Evolutionary conservation across 768 basidiomycete species (phyloP).

Genomic region (Xerocomellus chrysenteron): DNA sequence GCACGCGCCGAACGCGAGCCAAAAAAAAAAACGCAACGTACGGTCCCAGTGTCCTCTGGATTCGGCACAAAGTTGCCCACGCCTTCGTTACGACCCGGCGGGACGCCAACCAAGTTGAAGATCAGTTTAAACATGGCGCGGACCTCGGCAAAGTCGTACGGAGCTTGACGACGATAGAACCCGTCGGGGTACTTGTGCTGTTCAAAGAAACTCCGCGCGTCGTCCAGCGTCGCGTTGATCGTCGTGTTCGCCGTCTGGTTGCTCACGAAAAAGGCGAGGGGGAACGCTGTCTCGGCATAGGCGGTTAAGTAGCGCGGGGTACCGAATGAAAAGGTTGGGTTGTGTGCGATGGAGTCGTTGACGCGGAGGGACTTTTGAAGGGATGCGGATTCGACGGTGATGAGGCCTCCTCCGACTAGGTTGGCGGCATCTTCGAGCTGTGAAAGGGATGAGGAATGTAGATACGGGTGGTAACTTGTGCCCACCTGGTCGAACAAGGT

Average conservation of each 20-base stretch:
- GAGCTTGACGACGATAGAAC: slow-evolving; percentile 17
- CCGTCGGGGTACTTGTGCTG: slow-evolving; percentile 15
- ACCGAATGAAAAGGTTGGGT: slow-evolving; percentile 23
- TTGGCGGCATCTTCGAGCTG: slow-evolving; percentile 20
- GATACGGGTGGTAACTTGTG: background rate
- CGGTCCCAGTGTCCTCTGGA: slow-evolving; percentile 9
- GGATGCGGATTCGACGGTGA: slow-evolving; percentile 21
- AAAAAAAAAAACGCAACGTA: background rate
- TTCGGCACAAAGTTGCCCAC: slow-evolving; percentile 15
- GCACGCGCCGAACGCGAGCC: background rate
- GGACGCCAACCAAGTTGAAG: background rate
- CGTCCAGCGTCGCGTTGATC: slow-evolving; percentile 8
- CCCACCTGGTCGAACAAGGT: slow-evolving; percentile 22
- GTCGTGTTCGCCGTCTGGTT: slow-evolving; percentile 22
- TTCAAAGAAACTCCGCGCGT: slow-evolving; percentile 22
- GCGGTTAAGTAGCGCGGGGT: slow-evolving; percentile 21
- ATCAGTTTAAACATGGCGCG: background rate
- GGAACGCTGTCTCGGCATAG: slow-evolving; percentile 22
- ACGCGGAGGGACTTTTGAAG: slow-evolving; percentile 23
- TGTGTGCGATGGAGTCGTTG: slow-evolving; percentile 27
- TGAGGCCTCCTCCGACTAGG: slow-evolving; percentile 15
- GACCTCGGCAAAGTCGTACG: slow-evolving; percentile 10
- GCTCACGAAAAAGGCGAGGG: slow-evolving; percentile 26
- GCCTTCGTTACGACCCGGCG: slow-evolving; percentile 18
- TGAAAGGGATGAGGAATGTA: background rate